Percentiles rank a stretch among this genome's conserved stretches.
Evolutionary conservation across 2,329 filamentous ascomycete genomes (phyloP).

Genomic region (Ascochyta fabae): DNA sequence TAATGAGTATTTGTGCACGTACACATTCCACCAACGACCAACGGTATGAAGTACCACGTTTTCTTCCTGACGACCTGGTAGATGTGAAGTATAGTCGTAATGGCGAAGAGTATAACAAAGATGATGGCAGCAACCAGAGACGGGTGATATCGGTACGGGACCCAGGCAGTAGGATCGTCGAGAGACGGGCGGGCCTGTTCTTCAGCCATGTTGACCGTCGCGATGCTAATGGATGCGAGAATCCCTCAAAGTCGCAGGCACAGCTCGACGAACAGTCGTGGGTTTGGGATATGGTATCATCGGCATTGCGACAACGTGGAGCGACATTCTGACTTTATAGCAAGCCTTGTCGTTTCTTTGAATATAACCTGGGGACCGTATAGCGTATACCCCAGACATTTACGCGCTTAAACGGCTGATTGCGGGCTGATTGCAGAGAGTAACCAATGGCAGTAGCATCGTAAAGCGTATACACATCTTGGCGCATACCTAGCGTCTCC

Average conservation of each 20-base stretch:
- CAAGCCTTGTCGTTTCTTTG: not conserved
- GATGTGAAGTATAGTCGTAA: conserved; percentile 50
- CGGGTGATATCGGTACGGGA: conserved; percentile 49
- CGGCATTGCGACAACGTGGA: not conserved
- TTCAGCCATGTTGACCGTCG: conserved; percentile 7
- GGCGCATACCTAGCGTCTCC: not conserved
- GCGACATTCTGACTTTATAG: not conserved
- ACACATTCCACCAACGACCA: conserved; percentile 60
- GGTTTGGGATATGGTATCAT: not conserved
- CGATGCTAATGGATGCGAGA: not conserved
- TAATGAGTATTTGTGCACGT: conserved; percentile 16
- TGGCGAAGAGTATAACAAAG: conserved; percentile 56
- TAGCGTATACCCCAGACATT: not conserved
- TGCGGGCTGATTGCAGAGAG: too few relatives aligned
- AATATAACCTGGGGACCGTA: not conserved
- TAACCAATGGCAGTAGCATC: not conserved
- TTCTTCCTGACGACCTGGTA: conserved; percentile 52
- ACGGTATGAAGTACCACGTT: conserved; percentile 60
- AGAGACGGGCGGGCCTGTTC: conserved; percentile 18
- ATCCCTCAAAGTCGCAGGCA: not conserved
- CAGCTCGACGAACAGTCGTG: not conserved
- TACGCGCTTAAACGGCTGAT: too few relatives aligned
- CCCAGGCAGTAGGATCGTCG: conserved; percentile 18
- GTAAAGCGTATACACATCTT: conserved; percentile 14
- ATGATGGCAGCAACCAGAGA: conserved; percentile 56